These are phyloP conservation scores for Suhomyces atakaporum DNA, from an alignment of 1,139 yeast species.

Conservation along the genomic window DNA sequence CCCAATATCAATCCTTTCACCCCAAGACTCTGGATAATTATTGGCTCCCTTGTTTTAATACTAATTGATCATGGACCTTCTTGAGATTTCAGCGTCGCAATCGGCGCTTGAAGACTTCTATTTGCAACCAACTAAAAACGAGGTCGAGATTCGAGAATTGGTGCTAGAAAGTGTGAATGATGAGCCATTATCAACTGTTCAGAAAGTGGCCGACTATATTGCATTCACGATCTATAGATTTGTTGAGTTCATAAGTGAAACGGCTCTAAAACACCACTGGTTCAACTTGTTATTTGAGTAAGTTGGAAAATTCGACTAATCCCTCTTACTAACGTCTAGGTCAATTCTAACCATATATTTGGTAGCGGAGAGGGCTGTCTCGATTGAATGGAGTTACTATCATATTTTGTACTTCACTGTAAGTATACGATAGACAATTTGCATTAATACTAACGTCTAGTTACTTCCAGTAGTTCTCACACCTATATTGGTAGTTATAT, in stretches of 20 bases:
- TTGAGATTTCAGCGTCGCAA: neutral
- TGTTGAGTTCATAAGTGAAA: neutral
- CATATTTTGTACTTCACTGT: neutral
- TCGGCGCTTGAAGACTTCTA: slow-evolving; percentile 6
- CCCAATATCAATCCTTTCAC: no score
- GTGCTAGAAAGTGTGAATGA: neutral
- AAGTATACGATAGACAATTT: neutral
- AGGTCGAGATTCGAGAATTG: neutral
- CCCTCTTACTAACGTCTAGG: neutral
- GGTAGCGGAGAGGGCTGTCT: neutral
- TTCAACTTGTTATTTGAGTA: neutral
- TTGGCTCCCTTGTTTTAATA: no score
- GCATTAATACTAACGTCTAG: neutral
- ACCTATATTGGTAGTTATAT: neutral
- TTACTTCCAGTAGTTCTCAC: neutral
- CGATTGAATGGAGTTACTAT: neutral
- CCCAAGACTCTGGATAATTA: no score
- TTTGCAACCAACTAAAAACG: slow-evolving; percentile 5
- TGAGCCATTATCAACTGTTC: neutral
- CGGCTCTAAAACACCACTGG: neutral
- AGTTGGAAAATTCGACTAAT: neutral
- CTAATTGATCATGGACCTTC: neutral
- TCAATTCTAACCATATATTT: neutral
- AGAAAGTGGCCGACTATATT: neutral
- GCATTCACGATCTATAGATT: neutral